These are phyloP conservation scores for Tetradesmus lagerheimii DNA, from an alignment of 139 green algal species.

Conservation along the genomic window DNA sequence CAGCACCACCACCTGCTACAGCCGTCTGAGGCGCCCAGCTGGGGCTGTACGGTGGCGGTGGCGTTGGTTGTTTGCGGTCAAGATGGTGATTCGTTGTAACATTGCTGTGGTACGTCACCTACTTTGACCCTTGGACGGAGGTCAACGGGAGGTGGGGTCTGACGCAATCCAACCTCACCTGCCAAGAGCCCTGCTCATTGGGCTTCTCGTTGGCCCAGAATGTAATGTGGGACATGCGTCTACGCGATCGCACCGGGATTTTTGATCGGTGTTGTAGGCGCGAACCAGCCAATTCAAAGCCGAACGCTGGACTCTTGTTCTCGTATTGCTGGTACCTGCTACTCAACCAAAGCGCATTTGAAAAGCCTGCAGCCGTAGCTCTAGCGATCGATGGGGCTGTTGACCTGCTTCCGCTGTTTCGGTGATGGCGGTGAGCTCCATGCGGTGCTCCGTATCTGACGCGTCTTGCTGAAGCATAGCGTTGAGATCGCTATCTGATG, in stretches of 20 bases:
- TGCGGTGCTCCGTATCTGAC: too few species aligned
- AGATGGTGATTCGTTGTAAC: too few species aligned
- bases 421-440: conserved; percentile 11
- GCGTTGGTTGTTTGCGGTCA: too few species aligned
- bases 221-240: too few species aligned
- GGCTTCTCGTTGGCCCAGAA: too few species aligned
- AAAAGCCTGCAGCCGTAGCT: neutral
- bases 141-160: neutral
- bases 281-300: neutral
- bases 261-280: too few species aligned
- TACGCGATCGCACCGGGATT: too few species aligned
- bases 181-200: neutral
- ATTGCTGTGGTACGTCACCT: too few species aligned
- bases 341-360: neutral
- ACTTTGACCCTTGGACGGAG: neutral
- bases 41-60: too few species aligned
- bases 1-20: neutral
- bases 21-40: neutral
- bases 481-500: too few species aligned
- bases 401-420: conserved; percentile 9
- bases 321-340: neutral
- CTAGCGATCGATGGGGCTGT: neutral
- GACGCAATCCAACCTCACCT: neutral
- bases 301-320: too few species aligned
- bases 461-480: too few species aligned